Percentiles rank a stretch among this genome's conserved stretches.
Evolutionary conservation across 495 filamentous ascomycete genomes (phyloP).

Genomic region (Neurospora sp.): DNA sequence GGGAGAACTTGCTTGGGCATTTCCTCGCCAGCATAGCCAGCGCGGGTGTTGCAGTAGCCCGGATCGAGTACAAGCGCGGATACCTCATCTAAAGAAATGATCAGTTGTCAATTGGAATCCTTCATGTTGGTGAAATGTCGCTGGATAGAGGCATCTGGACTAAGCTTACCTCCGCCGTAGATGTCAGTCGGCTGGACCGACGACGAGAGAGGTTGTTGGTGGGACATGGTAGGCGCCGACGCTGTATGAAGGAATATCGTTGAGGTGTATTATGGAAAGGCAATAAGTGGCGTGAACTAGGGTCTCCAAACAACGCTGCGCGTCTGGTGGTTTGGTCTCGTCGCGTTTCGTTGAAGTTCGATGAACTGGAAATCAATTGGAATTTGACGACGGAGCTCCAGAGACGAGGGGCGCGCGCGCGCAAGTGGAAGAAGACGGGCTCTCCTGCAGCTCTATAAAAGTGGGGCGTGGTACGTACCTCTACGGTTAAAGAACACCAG

Average conservation of each 20-base stretch:
- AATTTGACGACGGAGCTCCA: not conserved
- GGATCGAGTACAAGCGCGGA: constrained; percentile 94
- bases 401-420: not conserved
- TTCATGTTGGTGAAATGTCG: not conserved
- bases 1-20: constrained; percentile 87
- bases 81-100: constrained; percentile 64
- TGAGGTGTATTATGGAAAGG: not conserved
- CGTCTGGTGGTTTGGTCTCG: not conserved
- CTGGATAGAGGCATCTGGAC: constrained; percentile 11
- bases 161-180: constrained; percentile 66
- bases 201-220: constrained; percentile 28
- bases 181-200: constrained; percentile 51
- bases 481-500: not conserved
- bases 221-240: constrained; percentile 9
- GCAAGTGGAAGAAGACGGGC: not conserved
- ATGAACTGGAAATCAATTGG: not conserved
- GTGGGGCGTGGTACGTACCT: not conserved
- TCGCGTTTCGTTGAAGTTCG: not conserved
- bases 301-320: not conserved
- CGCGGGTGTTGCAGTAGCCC: constrained; percentile 81
- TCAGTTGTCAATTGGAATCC: constrained; percentile 4
- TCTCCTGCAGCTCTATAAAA: not conserved
- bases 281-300: no score
- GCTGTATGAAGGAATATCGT: not conserved
- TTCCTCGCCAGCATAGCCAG: constrained; percentile 96